phyloP scores from a whole-genome alignment of 176 grass and related monocot genomes.

The Rhipidocladum racemiflorum region DNA sequence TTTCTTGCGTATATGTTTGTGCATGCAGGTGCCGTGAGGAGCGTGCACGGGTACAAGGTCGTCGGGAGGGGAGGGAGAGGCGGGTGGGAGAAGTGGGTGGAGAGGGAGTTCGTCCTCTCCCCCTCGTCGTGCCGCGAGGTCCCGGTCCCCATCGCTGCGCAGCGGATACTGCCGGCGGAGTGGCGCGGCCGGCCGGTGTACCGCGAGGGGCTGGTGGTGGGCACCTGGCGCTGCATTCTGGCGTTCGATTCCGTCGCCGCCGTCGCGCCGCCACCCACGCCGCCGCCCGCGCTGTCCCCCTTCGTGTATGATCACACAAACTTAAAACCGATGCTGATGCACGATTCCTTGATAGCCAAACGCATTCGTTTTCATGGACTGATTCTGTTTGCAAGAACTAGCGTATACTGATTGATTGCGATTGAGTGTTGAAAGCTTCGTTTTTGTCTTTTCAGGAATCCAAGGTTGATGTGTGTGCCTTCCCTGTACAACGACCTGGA shows the following conservation, averaged over 20 bases:
- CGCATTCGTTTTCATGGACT: neutral
- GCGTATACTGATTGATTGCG: neutral
- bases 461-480: slow-evolving; percentile 36
- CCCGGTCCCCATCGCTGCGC: neutral
- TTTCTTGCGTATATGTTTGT: neutral
- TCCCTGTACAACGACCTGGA: slow-evolving; percentile 44
- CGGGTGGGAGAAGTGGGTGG: slow-evolving; percentile 48
- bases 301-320: slow-evolving; percentile 1
- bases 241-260: slow-evolving; percentile 47
- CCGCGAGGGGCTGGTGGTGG: slow-evolving; percentile 38
- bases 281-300: slow-evolving; percentile 34
- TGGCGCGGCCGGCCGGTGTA: slow-evolving; percentile 32
- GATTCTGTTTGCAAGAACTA: neutral
- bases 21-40: slow-evolving; percentile 42
- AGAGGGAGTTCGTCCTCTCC: slow-evolving; percentile 48
- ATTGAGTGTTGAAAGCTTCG: neutral
- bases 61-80: slow-evolving; percentile 27
- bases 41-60: slow-evolving; percentile 53
- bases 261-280: slow-evolving; percentile 20
- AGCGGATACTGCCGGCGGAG: slow-evolving; percentile 20
- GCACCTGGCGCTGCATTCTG: slow-evolving; percentile 48
- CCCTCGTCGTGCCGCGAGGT: slow-evolving; percentile 38
- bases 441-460: slow-evolving; percentile 38
- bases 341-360: neutral
- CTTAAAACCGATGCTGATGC: neutral